Evolutionary conservation across 1,284 basidiomycete species (phyloP), one percentile per base, ranked within the genome.

Genomic region (Wolfiporia cocos): DNA sequence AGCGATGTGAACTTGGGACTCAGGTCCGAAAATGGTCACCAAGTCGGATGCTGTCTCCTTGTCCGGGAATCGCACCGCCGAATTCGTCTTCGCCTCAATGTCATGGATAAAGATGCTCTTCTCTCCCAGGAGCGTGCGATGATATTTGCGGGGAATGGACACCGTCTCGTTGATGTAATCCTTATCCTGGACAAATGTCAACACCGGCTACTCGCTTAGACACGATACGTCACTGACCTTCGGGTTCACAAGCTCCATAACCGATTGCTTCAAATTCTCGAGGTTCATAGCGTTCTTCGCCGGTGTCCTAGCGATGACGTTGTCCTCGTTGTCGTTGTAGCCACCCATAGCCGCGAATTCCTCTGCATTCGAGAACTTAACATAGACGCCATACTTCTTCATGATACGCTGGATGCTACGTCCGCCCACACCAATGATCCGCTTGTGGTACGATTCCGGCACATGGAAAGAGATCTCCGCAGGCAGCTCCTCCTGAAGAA

Each of bases 391-490:
- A 57, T 89, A 97, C 65, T 96, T 94, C 71, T 98, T 98, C 95
- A 99, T 99, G 65, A 99, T 99, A 47, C 92, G 81, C 64, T 99
- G 95, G 47, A 99, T 99, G 66, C 95, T 99, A 59, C 94, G 89
- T 23, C 95, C 95, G 33, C 93, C 95, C 20, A 98, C 95, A 48
- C 95, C 95, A 54, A 99, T 99, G 63, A 99, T 99, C 49, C 96
- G 89, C 68, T 99, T 99, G 71, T 99, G 95, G 64, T 98, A 99
- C 38, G 84, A 82, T 66, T 99, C 95, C 18, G 96, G 95, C 6
- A 99, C 93, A 66, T 98, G 94, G 78, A 99, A 99, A 19, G 93
- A 97, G 41, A 97, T 89, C 65, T 99, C 95, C n/a, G 96, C 94
- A 1, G 95, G 95, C 15, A 99, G 70, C 65, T 99, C 95, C 63